Evolutionary conservation across 495 filamentous ascomycete species (phyloP).

Genomic region (Hyaloscypha finlandica): DNA sequence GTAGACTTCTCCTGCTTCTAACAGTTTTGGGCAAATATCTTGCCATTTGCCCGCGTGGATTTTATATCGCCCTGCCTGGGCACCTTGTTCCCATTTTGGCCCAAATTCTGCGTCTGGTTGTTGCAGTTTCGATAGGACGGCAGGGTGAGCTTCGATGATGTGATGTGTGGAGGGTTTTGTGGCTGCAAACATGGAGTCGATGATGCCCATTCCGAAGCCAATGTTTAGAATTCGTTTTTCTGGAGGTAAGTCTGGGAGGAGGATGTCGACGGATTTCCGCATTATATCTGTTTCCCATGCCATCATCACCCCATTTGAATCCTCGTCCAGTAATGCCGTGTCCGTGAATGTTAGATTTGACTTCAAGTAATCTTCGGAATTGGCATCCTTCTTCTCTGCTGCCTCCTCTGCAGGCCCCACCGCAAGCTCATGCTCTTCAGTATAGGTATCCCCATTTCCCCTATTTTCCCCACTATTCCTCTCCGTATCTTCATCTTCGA

Average conservation of each 20-base stretch:
- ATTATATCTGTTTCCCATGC: slow-evolving; percentile 93
- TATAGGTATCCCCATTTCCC: slow-evolving; percentile 5
- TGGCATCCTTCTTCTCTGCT: slow-evolving; percentile 31
- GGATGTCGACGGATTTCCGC: slow-evolving; percentile 67
- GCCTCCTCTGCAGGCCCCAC: slow-evolving; percentile 31
- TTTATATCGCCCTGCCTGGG: slow-evolving; percentile 44
- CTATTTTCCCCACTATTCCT: slow-evolving; percentile 10
- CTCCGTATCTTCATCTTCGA: slow-evolving; percentile 32
- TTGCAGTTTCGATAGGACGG: slow-evolving; percentile 70
- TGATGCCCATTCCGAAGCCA: slow-evolving; percentile 95
- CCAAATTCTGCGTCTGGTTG: slow-evolving; percentile 46
- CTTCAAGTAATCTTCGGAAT: slow-evolving; percentile 67
- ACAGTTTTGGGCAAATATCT: slow-evolving; percentile 70
- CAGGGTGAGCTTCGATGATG: slow-evolving; percentile 90
- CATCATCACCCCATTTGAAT: slow-evolving; percentile 96
- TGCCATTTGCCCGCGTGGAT: slow-evolving; percentile 73
- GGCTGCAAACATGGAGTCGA: slow-evolving; percentile 79
- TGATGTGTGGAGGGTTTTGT: slow-evolving; percentile 71
- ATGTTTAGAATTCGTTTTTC: slow-evolving; percentile 82
- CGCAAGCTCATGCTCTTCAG: slow-evolving; percentile 23
- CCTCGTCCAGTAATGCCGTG: slow-evolving; percentile 72
- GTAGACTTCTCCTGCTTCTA: slow-evolving; percentile 70
- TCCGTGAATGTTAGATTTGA: slow-evolving; percentile 72
- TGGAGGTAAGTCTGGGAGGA: slow-evolving; percentile 52
- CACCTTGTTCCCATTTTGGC: slow-evolving; percentile 44